phyloP scores from a whole-genome alignment of 768 basidiomycete genomes.

The Kwoniella pini region DNA sequence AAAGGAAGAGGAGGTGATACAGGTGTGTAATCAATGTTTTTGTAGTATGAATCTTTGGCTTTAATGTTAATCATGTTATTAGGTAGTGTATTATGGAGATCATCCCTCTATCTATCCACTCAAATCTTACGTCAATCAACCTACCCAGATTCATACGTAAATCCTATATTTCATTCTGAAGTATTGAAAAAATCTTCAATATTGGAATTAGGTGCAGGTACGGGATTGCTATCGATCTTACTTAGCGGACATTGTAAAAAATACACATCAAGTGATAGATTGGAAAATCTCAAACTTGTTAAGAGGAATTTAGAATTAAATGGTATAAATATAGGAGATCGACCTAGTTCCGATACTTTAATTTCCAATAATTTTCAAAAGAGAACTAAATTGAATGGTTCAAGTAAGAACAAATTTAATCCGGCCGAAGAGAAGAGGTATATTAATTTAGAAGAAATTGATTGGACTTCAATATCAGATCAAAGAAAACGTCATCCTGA shows the following conservation, averaged over 20 bases:
- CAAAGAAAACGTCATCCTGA: slow-evolving; percentile 9
- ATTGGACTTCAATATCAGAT: slow-evolving; percentile 43
- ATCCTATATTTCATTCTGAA: slow-evolving; percentile 24
- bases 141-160: slow-evolving; percentile 19
- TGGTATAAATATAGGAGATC: slow-evolving; percentile 9
- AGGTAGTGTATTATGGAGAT: slow-evolving; percentile 53
- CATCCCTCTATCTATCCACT: slow-evolving; percentile 43
- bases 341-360: not conserved
- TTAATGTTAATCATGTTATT: not conserved
- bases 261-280: slow-evolving; percentile 44
- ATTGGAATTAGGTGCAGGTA: slow-evolving; percentile 52
- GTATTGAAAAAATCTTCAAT: slow-evolving; percentile 20
- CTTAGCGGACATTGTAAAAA: slow-evolving; percentile 29
- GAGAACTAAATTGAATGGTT: not conserved
- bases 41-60: not conserved
- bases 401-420: not conserved
- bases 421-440: not conserved
- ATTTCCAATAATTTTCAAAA: too few species aligned
- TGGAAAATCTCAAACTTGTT: slow-evolving; percentile 48
- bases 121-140: slow-evolving; percentile 37
- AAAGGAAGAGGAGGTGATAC: slow-evolving; percentile 51
- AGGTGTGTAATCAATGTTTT: slow-evolving; percentile 28
- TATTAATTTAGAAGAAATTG: slow-evolving; percentile 45
- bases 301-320: slow-evolving; percentile 45
- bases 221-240: slow-evolving; percentile 47